These are phyloP conservation scores for Botrytis galanthina DNA, from an alignment of 2,329 filamentous ascomycete genomes.

Conservation along the genomic window DNA sequence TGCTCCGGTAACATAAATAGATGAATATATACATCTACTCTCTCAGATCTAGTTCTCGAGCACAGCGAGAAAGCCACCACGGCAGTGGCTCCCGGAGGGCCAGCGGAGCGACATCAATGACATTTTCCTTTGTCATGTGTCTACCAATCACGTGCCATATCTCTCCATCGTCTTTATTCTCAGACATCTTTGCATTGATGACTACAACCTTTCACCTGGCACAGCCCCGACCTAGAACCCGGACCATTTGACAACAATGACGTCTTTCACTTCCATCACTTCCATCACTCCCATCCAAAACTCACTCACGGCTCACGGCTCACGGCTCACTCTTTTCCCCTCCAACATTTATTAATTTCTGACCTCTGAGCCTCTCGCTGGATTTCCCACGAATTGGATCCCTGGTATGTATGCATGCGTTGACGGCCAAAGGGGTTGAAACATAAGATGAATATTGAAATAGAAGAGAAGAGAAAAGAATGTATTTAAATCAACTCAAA, in stretches of 20 bases:
- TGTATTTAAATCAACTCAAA: background rate
- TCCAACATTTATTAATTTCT: background rate
- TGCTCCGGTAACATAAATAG: background rate
- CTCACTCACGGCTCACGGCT: too few relatives aligned
- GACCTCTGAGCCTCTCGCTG: background rate
- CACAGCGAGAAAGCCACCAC: background rate
- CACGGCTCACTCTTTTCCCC: background rate
- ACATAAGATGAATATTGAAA: background rate
- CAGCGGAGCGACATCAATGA: background rate
- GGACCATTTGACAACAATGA: background rate
- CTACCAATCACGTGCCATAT: background rate
- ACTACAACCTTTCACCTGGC: background rate
- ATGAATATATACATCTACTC: background rate
- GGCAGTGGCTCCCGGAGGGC: background rate
- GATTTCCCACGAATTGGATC: slow-evolving; percentile 2
- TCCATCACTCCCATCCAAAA: too few relatives aligned
- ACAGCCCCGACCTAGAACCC: background rate
- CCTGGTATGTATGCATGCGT: background rate
- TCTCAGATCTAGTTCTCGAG: background rate
- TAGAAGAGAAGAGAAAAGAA: background rate
- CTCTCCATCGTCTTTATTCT: background rate
- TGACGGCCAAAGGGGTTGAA: background rate
- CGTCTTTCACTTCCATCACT: background rate
- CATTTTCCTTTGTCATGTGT: background rate
- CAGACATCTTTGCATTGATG: background rate